Evolutionary conservation across 1,139 yeast genomes (phyloP).

Genomic region (Yarrowia galli): DNA sequence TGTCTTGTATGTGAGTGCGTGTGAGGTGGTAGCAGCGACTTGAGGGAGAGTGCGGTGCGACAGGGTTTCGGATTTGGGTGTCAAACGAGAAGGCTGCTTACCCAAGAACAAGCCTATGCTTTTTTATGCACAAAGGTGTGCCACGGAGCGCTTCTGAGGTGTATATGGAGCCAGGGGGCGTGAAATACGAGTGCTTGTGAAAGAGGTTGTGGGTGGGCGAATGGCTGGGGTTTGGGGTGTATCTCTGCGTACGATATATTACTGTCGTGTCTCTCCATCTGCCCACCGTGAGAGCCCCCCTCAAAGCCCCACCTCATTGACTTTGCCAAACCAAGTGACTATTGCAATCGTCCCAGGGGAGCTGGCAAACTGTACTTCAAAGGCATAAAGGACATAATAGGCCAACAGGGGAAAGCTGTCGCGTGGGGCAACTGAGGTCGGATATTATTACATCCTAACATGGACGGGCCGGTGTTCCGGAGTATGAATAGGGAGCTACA

Average conservation of each 20-base stretch:
- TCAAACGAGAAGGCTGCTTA: slow-evolving; percentile 36
- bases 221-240: too few species aligned
- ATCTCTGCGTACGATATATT: too few species aligned
- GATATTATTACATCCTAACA: not conserved
- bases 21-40: slow-evolving; percentile 16
- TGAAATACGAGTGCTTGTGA: slow-evolving; percentile 22
- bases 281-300: too few species aligned
- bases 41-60: slow-evolving; percentile 13
- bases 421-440: slow-evolving; percentile 21
- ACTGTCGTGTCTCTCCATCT: not conserved
- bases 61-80: slow-evolving; percentile 38
- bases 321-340: slow-evolving; percentile 13
- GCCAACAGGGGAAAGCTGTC: slow-evolving; percentile 14
- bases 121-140: slow-evolving; percentile 25
- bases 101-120: slow-evolving; percentile 18
- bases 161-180: slow-evolving; percentile 14
- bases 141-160: slow-evolving; percentile 24
- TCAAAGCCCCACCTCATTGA: slow-evolving; percentile 11
- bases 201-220: not conserved
- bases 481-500: too few species aligned
- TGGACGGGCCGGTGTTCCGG: too few species aligned
- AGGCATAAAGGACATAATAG: slow-evolving; percentile 6
- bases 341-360: slow-evolving; percentile 8
- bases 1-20: slow-evolving; percentile 18
- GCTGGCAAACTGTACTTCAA: slow-evolving; percentile 8